Evolutionary conservation across 129 eudicot genomes (phyloP).

Genomic region (Artemisia argyi): DNA sequence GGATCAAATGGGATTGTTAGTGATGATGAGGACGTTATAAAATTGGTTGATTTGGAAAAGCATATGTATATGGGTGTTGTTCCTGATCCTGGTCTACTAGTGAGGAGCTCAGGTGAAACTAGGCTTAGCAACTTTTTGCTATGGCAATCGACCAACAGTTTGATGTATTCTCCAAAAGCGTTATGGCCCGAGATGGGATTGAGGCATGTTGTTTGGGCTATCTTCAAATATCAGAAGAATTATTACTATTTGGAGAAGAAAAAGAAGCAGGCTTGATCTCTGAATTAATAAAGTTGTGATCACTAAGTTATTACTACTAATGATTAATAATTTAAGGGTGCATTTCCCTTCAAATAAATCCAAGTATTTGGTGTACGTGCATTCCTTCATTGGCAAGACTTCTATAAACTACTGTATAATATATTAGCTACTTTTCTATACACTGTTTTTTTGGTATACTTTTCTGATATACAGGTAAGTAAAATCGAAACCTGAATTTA

Average conservation of each 20-base stretch:
- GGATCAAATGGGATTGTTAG: neutral
- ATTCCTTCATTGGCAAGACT: too few relatives aligned
- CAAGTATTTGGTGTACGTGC: neutral
- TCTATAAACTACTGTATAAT: too few relatives aligned
- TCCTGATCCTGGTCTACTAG: conserved; percentile 60
- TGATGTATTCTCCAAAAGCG: conserved; percentile 46
- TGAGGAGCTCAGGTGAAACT: conserved; percentile 69
- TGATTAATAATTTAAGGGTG: neutral
- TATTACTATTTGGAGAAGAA: conserved; percentile 53
- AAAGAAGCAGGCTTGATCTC: conserved; percentile 43
- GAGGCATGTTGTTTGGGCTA: conserved; percentile 57
- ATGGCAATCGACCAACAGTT: conserved; percentile 51
- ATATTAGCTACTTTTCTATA: too few relatives aligned
- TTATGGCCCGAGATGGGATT: conserved; percentile 72
- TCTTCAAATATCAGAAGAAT: conserved; percentile 48
- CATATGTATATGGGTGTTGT: conserved; percentile 65
- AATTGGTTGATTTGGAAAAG: conserved; percentile 57
- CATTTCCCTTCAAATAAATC: conserved; percentile 1
- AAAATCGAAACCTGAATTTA: neutral
- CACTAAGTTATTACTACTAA: conserved; percentile 1
- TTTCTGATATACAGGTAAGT: neutral
- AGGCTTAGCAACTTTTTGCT: conserved; percentile 68
- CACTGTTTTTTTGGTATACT: too few relatives aligned
- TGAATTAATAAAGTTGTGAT: neutral
- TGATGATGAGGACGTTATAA: conserved; percentile 22